Evolutionary conservation across 768 basidiomycete genomes (phyloP).

Genomic region (Kwoniella shandongensis): DNA sequence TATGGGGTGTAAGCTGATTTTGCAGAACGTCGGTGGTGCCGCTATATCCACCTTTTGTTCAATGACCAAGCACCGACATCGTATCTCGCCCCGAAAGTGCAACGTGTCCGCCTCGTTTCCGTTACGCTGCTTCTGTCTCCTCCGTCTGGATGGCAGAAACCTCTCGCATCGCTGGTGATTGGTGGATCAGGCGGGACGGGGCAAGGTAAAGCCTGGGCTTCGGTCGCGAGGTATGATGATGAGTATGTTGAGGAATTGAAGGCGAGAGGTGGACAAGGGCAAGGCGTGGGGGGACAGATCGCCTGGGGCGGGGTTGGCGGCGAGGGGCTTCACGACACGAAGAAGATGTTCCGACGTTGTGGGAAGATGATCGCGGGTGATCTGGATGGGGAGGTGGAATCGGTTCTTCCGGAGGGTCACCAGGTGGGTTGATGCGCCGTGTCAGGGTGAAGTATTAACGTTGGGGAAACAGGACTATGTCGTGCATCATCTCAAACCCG

Average conservation of each 20-base stretch:
- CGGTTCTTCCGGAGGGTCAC: conserved; percentile 4
- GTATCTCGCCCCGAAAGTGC: conserved; percentile 18
- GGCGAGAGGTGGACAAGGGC: conserved; percentile 57
- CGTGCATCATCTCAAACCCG: conserved; percentile 41
- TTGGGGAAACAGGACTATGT: conserved; percentile 63
- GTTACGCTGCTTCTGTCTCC: conserved; percentile 42
- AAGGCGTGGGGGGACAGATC: conserved; percentile 27
- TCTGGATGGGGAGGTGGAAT: conserved; percentile 43
- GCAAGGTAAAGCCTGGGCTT: conserved; percentile 62
- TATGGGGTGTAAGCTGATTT: not conserved
- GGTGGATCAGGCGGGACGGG: conserved; percentile 24
- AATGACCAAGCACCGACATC: conserved; percentile 33
- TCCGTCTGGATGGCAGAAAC: conserved; percentile 40
- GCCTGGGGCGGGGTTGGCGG: conserved; percentile 56
- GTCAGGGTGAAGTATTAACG: conserved; percentile 39
- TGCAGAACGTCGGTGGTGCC: conserved; percentile 44
- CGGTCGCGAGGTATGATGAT: conserved; percentile 78
- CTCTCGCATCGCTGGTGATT: conserved; percentile 43
- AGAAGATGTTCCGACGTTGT: conserved; percentile 77
- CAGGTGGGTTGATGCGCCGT: conserved; percentile 4
- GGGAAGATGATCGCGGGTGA: conserved; percentile 61
- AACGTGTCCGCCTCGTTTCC: conserved; percentile 40
- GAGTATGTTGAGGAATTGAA: conserved; percentile 63
- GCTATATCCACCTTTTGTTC: conserved; percentile 46
- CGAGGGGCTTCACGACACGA: conserved; percentile 66